Evolutionary conservation across 2,329 filamentous ascomycete species (phyloP).

Genomic region (Arthrinium phaeospermum): DNA sequence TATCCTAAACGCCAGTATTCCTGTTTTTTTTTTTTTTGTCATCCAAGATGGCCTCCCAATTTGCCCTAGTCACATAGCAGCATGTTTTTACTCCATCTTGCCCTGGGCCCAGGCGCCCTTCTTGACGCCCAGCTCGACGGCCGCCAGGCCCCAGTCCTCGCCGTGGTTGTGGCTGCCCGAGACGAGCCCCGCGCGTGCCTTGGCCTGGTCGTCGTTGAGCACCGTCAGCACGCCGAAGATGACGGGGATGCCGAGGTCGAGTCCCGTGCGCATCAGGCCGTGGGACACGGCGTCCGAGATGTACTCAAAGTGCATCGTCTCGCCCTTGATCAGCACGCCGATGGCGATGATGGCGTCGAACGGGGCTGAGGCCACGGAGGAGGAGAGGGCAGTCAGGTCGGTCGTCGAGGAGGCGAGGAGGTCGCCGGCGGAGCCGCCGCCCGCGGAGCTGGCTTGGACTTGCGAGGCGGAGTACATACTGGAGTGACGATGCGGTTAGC

Average conservation of each 20-base stretch:
- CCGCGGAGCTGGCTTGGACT: constrained; percentile 71
- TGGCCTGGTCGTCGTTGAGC: constrained; percentile 84
- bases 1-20: not conserved
- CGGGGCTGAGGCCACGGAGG: constrained; percentile 58
- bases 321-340: constrained; percentile 96
- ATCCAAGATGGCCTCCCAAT: not conserved
- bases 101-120: constrained; percentile 82
- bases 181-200: constrained; percentile 79
- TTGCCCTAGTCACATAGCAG: not conserved
- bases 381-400: constrained; percentile 66
- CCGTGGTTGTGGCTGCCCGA: constrained; percentile 84
- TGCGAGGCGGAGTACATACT: constrained; percentile 87
- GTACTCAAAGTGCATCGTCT: constrained; percentile 99
- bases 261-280: constrained; percentile 91
- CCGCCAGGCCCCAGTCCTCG: constrained; percentile 92
- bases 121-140: constrained; percentile 93
- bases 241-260: constrained; percentile 87
- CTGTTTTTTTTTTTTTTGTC: not conserved
- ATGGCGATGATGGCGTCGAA: constrained; percentile 97
- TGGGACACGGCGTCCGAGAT: constrained; percentile 91
- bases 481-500: constrained; percentile 20
- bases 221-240: constrained; percentile 93
- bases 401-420: constrained; percentile 76
- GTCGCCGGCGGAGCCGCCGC: constrained; percentile 69
- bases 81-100: constrained; percentile 46